A percentile compares a stretch with the other conserved stretches of the same genome.
Conservation (phyloP, 2,329 filamentous ascomycete genomes). For the Xylariomycetidae sp. region DNA sequence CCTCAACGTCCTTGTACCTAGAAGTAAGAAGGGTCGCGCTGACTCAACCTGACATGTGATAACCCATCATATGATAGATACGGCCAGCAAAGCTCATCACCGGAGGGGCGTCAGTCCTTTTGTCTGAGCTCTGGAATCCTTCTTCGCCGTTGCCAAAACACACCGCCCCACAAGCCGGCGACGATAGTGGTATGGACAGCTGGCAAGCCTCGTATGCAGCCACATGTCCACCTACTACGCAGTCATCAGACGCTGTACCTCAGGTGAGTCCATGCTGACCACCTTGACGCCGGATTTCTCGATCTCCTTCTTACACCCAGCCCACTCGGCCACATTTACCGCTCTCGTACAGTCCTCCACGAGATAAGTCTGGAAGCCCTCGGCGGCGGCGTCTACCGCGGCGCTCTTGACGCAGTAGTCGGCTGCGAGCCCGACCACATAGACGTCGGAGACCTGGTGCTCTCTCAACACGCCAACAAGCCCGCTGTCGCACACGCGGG, state of each 20-base stretch:
- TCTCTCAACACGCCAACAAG: slow-evolving; percentile 55
- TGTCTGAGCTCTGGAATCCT: too few species aligned
- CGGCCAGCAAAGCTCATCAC: too few species aligned
- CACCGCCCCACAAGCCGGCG: too few species aligned
- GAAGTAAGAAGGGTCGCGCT: too few species aligned
- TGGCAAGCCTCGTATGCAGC: too few species aligned
- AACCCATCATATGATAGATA: too few species aligned
- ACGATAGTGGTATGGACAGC: too few species aligned
- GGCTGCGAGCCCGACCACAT: slow-evolving; percentile 77
- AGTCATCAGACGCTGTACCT: slow-evolving; percentile 47
- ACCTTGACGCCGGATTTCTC: slow-evolving; percentile 56
- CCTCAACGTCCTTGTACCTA: too few species aligned
- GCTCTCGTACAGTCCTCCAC: slow-evolving; percentile 74
- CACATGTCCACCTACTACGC: slow-evolving; percentile 6
- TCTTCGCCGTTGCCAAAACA: too few species aligned
- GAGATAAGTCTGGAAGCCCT: slow-evolving; percentile 74
- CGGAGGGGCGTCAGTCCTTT: too few species aligned
- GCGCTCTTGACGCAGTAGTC: slow-evolving; percentile 88
- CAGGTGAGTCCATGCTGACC: slow-evolving; percentile 51
- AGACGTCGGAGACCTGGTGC: slow-evolving; percentile 69
- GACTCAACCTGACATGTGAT: too few species aligned
- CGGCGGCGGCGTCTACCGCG: slow-evolving; percentile 69
- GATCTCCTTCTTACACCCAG: slow-evolving; percentile 48
- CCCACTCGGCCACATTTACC: slow-evolving; percentile 62
- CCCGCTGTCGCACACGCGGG: slow-evolving; percentile 57